Evolutionary conservation across 805 yeast species (phyloP).

Genomic region (Yamadazyma insecticola): DNA sequence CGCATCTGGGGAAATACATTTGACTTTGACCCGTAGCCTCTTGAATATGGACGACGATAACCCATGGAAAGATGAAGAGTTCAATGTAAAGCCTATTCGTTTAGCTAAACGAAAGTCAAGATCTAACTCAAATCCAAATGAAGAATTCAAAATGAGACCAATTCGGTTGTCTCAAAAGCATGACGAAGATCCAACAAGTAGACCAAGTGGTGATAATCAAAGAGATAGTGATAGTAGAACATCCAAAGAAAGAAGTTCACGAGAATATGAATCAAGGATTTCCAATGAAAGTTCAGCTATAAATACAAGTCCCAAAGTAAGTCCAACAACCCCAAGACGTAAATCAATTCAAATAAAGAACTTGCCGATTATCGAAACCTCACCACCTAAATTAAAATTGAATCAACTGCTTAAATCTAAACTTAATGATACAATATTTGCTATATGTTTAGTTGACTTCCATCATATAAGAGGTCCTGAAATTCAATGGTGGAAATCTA

Average conservation of each 20-base stretch:
- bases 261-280: slow-evolving; percentile 1
- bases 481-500: slow-evolving; percentile 78
- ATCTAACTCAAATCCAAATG: not conserved
- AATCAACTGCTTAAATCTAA: slow-evolving; percentile 6
- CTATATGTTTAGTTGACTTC: slow-evolving; percentile 86
- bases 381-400: slow-evolving; percentile 8
- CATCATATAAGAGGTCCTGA: slow-evolving; percentile 93
- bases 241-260: not conserved
- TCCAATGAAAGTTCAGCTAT: not conserved
- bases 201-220: not conserved
- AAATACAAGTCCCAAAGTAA: slow-evolving; percentile 1
- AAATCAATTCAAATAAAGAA: slow-evolving; percentile 33
- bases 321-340: slow-evolving; percentile 11
- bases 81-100: slow-evolving; percentile 22
- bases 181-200: slow-evolving; percentile 2
- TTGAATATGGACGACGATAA: slow-evolving; percentile 9
- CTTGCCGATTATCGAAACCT: slow-evolving; percentile 24
- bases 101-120: slow-evolving; percentile 19
- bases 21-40: too few species aligned
- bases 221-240: not conserved
- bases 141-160: slow-evolving; percentile 10
- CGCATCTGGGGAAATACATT: too few species aligned
- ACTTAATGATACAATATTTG: slow-evolving; percentile 52
- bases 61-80: slow-evolving; percentile 11
- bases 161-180: slow-evolving; percentile 7